Conservation (phyloP, 306 rosid species). For the Vachellia pachyceras region DNA sequence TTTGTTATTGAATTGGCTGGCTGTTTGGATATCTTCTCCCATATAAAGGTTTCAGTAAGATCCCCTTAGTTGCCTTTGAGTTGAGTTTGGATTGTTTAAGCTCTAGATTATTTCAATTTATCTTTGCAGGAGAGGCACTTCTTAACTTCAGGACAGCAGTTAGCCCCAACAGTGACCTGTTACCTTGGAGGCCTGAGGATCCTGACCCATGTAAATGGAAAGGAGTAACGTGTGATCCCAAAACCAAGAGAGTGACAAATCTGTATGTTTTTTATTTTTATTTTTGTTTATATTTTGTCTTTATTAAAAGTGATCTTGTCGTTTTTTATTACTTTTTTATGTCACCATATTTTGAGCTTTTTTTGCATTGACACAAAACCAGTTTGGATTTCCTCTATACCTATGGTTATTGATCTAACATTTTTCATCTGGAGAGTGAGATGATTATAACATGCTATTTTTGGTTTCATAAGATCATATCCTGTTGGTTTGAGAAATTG, state of each 20-base stretch:
- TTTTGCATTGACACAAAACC: background rate
- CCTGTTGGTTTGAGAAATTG: constrained; percentile 19
- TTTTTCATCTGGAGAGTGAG: constrained; percentile 26
- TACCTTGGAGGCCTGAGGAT: constrained; percentile 92
- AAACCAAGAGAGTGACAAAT: constrained; percentile 81
- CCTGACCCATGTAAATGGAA: constrained; percentile 90
- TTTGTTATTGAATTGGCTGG: background rate
- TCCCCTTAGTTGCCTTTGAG: background rate
- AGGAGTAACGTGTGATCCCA: constrained; percentile 84
- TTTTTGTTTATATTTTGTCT: background rate
- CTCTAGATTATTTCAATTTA: constrained; percentile 21
- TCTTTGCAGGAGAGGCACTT: constrained; percentile 81
- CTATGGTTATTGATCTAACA: constrained; percentile 8
- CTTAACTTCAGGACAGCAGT: constrained; percentile 70
- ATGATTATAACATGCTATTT: background rate
- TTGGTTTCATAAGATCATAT: background rate
- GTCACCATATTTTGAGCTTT: background rate
- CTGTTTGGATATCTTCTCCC: background rate
- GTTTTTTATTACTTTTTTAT: constrained; percentile 18
- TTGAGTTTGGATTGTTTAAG: background rate
- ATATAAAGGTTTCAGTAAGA: background rate
- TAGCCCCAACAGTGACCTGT: constrained; percentile 70
- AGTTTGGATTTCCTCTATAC: background rate
- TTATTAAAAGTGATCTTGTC: constrained; percentile 1
- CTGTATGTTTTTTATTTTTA: constrained; percentile 60